These are phyloP conservation scores for Trypanosoma brucei DNA, from an alignment of 208 protist species.

Conservation along the genomic window DNA sequence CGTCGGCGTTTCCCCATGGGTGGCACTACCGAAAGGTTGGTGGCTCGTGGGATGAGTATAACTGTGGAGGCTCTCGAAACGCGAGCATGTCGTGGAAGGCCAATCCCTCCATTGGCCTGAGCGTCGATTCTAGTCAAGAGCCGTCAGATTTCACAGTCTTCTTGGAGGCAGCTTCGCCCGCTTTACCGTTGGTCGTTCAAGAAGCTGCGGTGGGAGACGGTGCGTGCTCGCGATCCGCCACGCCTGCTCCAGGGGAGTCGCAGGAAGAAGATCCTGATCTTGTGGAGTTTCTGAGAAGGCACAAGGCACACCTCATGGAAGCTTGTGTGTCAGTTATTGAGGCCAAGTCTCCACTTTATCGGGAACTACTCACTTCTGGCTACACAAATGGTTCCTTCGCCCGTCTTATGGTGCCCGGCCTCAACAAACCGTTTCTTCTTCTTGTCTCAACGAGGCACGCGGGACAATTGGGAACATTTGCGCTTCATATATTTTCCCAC, in stretches of 20 bases:
- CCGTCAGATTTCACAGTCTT: constrained; percentile 36
- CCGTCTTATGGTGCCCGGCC: constrained; percentile 21
- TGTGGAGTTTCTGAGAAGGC: constrained; percentile 37
- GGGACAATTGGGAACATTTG: constrained; percentile 49
- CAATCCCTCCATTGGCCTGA: constrained; percentile 59
- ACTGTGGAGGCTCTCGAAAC: constrained; percentile 66
- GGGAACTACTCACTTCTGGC: constrained; percentile 29
- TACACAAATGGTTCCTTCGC: constrained; percentile 17
- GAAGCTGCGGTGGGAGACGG: neutral
- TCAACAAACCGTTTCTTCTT: constrained; percentile 35
- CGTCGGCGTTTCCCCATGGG: constrained; percentile 53
- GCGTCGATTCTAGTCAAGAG: constrained; percentile 18
- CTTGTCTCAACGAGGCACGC: constrained; percentile 61
- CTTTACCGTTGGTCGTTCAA: neutral
- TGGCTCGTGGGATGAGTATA: constrained; percentile 60
- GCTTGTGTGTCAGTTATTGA: constrained; percentile 45
- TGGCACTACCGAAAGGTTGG: constrained; percentile 63
- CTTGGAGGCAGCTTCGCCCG: constrained; percentile 21
- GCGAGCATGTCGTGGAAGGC: constrained; percentile 73
- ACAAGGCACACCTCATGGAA: constrained; percentile 32
- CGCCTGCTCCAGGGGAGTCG: neutral
- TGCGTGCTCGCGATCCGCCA: neutral
- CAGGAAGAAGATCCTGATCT: constrained; percentile 26
- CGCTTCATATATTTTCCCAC: constrained; percentile 60
- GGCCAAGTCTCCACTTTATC: constrained; percentile 34